Conservation (phyloP, 805 yeast genomes). For the Ogataea trehalophila region DNA sequence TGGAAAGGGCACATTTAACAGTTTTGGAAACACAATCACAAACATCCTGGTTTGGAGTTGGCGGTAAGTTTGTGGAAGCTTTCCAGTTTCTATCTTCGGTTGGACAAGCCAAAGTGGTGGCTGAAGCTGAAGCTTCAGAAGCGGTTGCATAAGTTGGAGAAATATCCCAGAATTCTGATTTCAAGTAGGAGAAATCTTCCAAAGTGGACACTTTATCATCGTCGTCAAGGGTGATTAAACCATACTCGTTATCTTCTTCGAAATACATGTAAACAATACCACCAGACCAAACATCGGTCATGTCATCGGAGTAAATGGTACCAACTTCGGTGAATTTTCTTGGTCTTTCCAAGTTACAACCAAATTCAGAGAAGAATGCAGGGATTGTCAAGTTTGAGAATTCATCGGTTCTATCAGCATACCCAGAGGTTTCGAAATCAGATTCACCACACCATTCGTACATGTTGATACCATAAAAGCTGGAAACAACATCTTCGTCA, state of each 20-base stretch:
- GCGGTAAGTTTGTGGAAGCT: slow-evolving; percentile 67
- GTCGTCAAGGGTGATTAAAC: slow-evolving; percentile 54
- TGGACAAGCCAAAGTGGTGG: slow-evolving; percentile 43
- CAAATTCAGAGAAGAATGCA: slow-evolving; percentile 82
- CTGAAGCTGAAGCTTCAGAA: slow-evolving; percentile 32
- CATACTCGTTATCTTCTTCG: slow-evolving; percentile 78
- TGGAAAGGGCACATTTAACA: slow-evolving; percentile 54
- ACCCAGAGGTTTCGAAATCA: slow-evolving; percentile 59
- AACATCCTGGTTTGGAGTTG: slow-evolving; percentile 62
- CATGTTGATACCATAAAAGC: slow-evolving; percentile 82
- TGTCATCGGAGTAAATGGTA: slow-evolving; percentile 57
- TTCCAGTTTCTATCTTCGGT: slow-evolving; percentile 53
- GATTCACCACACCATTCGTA: slow-evolving; percentile 84
- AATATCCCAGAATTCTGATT: slow-evolving; percentile 47
- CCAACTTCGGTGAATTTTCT: slow-evolving; percentile 73
- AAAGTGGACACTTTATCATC: slow-evolving; percentile 50
- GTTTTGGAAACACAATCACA: slow-evolving; percentile 59
- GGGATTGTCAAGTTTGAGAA: slow-evolving; percentile 73
- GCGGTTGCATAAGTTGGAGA: slow-evolving; percentile 44
- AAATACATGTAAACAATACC: slow-evolving; percentile 92
- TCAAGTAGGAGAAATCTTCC: slow-evolving; percentile 53
- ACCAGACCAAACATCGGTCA: slow-evolving; percentile 92
- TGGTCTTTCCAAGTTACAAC: slow-evolving; percentile 73
- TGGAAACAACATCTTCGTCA: slow-evolving; percentile 55
- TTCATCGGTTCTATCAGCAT: slow-evolving; percentile 64